Evolutionary conservation across 768 basidiomycete species (phyloP).

Genomic region (Suillus sp.): DNA sequence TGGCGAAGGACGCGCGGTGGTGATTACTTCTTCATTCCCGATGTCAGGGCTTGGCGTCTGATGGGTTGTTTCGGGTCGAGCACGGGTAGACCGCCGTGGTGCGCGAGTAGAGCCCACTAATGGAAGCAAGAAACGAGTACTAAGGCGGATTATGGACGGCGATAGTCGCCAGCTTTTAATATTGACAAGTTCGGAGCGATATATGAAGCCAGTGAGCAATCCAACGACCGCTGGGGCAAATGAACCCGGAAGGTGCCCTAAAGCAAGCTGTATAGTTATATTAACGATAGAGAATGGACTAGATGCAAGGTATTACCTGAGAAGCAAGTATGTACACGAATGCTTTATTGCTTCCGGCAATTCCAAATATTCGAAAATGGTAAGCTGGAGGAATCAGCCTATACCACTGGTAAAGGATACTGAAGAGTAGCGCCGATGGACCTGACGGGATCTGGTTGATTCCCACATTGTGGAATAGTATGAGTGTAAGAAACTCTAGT

Average conservation of each 20-base stretch:
- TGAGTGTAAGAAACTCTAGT: conserved; percentile 63
- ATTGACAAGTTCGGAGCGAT: conserved; percentile 79
- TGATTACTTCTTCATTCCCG: conserved; percentile 61
- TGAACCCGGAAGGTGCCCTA: conserved; percentile 70
- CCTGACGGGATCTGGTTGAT: conserved; percentile 78
- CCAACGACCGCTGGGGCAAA: conserved; percentile 63
- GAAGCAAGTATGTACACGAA: conserved; percentile 70
- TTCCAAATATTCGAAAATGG: conserved; percentile 71
- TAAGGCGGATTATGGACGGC: conserved; percentile 53
- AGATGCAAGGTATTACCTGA: conserved; percentile 49
- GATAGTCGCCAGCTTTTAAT: conserved; percentile 83
- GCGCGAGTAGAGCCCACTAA: conserved; percentile 65
- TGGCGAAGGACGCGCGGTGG: conserved; percentile 53
- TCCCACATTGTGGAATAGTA: conserved; percentile 66
- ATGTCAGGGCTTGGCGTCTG: conserved; percentile 21
- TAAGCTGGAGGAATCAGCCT: conserved; percentile 78
- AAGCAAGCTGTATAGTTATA: conserved; percentile 53
- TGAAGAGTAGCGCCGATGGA: conserved; percentile 75
- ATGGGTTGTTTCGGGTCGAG: conserved; percentile 59
- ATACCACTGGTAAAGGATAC: conserved; percentile 80
- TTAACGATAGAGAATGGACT: conserved; percentile 14
- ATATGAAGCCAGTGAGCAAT: conserved; percentile 70
- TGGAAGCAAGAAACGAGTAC: conserved; percentile 61
- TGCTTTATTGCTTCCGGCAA: conserved; percentile 76
- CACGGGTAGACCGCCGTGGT: conserved; percentile 70